phyloP scores from a whole-genome alignment of 2,329 filamentous ascomycete species.

The Stagonosporopsis rhizophila region DNA sequence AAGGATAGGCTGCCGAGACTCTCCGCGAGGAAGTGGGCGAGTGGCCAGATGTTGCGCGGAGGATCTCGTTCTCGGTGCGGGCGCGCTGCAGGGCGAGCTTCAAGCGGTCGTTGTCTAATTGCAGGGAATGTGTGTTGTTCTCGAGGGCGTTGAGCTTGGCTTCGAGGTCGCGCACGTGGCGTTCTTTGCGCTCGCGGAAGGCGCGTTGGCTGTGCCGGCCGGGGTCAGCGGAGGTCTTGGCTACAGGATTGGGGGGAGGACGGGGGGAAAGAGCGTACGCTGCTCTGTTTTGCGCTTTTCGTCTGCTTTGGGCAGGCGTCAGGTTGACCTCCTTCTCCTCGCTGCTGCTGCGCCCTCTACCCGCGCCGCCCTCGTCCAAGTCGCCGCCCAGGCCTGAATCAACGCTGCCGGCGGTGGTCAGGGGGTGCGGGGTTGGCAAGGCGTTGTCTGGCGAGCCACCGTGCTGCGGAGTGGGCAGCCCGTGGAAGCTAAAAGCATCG shows the following conservation, averaged over 20 bases:
- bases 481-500: slow-evolving; percentile 42
- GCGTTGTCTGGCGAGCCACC: slow-evolving; percentile 43
- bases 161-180: slow-evolving; percentile 91
- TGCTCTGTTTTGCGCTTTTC: slow-evolving; percentile 76
- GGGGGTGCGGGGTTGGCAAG: slow-evolving; percentile 31
- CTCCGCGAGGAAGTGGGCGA: slow-evolving; percentile 53
- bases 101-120: slow-evolving; percentile 84
- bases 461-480: slow-evolving; percentile 35
- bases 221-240: slow-evolving; percentile 11
- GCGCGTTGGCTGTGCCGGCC: slow-evolving; percentile 79
- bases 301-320: slow-evolving; percentile 59
- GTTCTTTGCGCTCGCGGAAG: slow-evolving; percentile 94
- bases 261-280: slow-evolving; percentile 64
- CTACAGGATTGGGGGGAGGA: too few relatives aligned
- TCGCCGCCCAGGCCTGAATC: slow-evolving; percentile 54
- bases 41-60: slow-evolving; percentile 74
- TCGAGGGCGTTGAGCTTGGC: slow-evolving; percentile 81
- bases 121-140: slow-evolving; percentile 72
- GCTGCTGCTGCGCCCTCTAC: slow-evolving; percentile 52
- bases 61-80: slow-evolving; percentile 89
- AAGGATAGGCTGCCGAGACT: slow-evolving; percentile 48
- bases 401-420: slow-evolving; percentile 48
- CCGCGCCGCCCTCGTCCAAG: slow-evolving; percentile 43
- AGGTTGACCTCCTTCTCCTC: slow-evolving; percentile 54
- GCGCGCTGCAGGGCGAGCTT: slow-evolving; percentile 84